phyloP scores from a whole-genome alignment of 257 asterid species.

The Fraxinus cuspidata region DNA sequence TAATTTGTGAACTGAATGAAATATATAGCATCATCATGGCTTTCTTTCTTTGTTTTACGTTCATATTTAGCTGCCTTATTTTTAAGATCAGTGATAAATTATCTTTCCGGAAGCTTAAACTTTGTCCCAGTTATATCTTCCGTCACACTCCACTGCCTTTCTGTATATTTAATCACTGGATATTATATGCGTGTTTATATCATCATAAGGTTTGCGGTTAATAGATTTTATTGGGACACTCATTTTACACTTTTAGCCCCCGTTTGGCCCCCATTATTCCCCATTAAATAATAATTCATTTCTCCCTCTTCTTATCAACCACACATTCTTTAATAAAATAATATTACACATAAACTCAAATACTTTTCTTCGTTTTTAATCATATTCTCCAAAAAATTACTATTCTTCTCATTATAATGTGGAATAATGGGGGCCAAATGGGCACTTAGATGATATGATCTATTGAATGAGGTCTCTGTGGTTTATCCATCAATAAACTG shows the following conservation, averaged over 20 bases:
- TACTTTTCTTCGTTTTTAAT: too few relatives aligned
- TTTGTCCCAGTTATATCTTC: background rate
- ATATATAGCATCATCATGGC: constrained; percentile 8
- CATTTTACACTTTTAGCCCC: background rate
- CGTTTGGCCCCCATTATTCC: too few relatives aligned
- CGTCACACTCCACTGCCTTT: background rate
- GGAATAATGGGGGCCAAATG: too few relatives aligned
- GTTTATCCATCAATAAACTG: background rate
- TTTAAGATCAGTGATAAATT: background rate
- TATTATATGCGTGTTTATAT: background rate
- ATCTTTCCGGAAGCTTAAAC: background rate
- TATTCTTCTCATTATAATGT: too few relatives aligned
- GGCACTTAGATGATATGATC: background rate
- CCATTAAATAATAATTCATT: too few relatives aligned
- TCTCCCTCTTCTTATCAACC: too few relatives aligned
- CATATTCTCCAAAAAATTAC: too few relatives aligned
- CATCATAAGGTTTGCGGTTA: background rate
- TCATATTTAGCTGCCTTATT: constrained; percentile 8
- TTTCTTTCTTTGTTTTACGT: constrained; percentile 9
- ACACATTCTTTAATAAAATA: too few relatives aligned
- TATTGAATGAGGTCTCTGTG: background rate
- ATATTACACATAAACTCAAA: too few relatives aligned
- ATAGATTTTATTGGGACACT: background rate
- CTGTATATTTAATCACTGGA: background rate
- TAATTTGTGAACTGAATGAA: constrained; percentile 4